Conservation (phyloP, 2,329 filamentous ascomycete species). For the Colletotrichum salicis region DNA sequence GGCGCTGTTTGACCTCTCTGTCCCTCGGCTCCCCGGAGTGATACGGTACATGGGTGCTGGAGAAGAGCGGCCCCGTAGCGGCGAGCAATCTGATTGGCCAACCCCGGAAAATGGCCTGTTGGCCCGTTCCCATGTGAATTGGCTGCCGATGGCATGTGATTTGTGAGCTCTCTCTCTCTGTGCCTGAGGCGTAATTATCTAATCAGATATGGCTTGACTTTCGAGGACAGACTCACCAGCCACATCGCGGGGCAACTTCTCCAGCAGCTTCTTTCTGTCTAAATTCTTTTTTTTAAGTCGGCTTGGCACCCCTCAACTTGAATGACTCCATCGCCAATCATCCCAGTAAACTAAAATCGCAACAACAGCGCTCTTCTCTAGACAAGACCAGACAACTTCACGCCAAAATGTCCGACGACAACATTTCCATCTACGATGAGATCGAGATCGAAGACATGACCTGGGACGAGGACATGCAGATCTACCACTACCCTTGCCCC, state of each 20-base stretch:
- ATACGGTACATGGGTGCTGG: constrained; percentile 18
- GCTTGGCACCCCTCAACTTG: neutral
- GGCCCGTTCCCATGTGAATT: constrained; percentile 34
- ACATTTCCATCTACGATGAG: constrained; percentile 89
- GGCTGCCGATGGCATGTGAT: constrained; percentile 34
- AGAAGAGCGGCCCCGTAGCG: neutral
- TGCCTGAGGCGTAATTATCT: neutral
- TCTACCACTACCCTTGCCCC: constrained; percentile 96
- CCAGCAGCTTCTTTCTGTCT: neutral
- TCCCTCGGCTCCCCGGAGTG: constrained; percentile 34
- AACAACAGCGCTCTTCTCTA: neutral
- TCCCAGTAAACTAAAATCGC: neutral
- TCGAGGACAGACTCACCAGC: neutral
- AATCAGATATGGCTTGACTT: neutral
- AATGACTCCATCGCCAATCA: constrained; percentile 24
- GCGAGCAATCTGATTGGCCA: constrained; percentile 20
- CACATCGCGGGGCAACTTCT: constrained; percentile 35
- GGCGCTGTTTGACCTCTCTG: neutral
- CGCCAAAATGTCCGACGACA: constrained; percentile 69
- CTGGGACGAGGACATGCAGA: constrained; percentile 81
- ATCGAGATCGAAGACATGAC: constrained; percentile 99
- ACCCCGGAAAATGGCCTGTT: constrained; percentile 31
- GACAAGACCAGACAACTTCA: neutral
- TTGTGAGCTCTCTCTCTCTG: neutral
- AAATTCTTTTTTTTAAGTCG: neutral